These are phyloP conservation scores for Mimosa pudica DNA, from an alignment of 306 rosid genomes.

Conservation along the genomic window DNA sequence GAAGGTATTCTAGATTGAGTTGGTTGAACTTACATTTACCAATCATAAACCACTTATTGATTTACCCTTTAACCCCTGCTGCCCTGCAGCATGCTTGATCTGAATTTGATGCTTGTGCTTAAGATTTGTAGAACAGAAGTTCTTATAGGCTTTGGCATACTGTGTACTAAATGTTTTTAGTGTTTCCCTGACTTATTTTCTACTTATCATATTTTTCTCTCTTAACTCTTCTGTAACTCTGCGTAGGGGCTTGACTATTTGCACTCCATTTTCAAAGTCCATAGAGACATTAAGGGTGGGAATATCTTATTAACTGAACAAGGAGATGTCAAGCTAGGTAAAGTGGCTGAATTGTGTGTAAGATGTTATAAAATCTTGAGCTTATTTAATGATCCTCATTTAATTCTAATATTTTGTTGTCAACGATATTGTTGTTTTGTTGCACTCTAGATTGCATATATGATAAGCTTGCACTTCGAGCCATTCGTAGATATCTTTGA, in stretches of 20 bases:
- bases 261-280: slow-evolving; percentile 98
- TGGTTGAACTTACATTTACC: slow-evolving; percentile 15
- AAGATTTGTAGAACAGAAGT: slow-evolving; percentile 21
- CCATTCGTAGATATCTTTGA: slow-evolving; percentile 13
- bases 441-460: slow-evolving; percentile 14
- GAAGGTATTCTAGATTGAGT: slow-evolving; percentile 63
- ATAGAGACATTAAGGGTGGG: slow-evolving; percentile 98
- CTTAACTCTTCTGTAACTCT: slow-evolving; percentile 25
- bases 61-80: slow-evolving; percentile 21
- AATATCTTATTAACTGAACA: slow-evolving; percentile 95
- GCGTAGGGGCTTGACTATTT: slow-evolving; percentile 89
- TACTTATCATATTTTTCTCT: slow-evolving; percentile 1
- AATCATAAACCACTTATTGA: slow-evolving; percentile 26
- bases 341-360: slow-evolving; percentile 43
- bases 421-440: slow-evolving; percentile 15
- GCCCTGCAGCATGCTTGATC: slow-evolving; percentile 12
- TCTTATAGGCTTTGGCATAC: slow-evolving; percentile 13
- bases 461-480: slow-evolving; percentile 1
- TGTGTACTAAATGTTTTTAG: slow-evolving; percentile 14
- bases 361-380: slow-evolving; percentile 5
- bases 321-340: slow-evolving; percentile 98
- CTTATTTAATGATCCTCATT: slow-evolving; percentile 16
- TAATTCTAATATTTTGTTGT: not conserved
- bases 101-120: slow-evolving; percentile 20
- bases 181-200: slow-evolving; percentile 12